Evolutionary conservation across 768 basidiomycete genomes (phyloP), one percentile per base, ranked within the genome.

Genomic region (Tylopilus subfusipes): DNA sequence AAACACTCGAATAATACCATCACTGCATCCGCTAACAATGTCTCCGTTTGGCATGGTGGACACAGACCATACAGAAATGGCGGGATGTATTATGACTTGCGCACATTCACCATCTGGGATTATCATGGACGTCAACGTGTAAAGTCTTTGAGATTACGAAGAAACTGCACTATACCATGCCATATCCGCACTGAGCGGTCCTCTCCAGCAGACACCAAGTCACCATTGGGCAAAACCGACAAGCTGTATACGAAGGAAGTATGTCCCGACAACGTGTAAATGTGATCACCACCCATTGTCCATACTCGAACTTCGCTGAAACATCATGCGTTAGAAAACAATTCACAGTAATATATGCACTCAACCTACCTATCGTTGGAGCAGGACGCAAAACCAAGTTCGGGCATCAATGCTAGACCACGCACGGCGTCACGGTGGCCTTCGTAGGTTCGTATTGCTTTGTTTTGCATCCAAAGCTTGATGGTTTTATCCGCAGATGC

Each of bases 51-150:
- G 86, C 78, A 93, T 85, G 7, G 85, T 79, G 1, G 90, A 85
- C 16, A 96, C 91, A 3, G 90, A 75, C 97, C 97, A 99, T 2
- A 99, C 91, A n/a, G 96, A 98, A 52, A 96, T 91, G 9, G 93
- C 93, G 8, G 97, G 94, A 65, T 97, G 93, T 11, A 90, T 82
- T 55, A 99, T 84, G 11, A 88, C 89, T 70, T 99, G 96, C 7
- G 81, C 71, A 60, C 90, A 90, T 69, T 93, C 90, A 14, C 91
- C 94, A 59, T 93, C 95, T 91, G 60, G 30, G 36, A 44, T 55
- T 19, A 34, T 40, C 42, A 42, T 40, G 25, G 19, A 49, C 48
- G 53, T 42, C 43, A 59, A 52, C n/a, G 11, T 24, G 21, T 5
- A 19, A 49, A 24, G 44, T 38, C 42, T 27, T 38, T n/a, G 10